Evolutionary conservation across 352 stramenopile genomes (phyloP), one percentile per base, ranked within the genome.

Genomic region (Pythium aquatile): DNA sequence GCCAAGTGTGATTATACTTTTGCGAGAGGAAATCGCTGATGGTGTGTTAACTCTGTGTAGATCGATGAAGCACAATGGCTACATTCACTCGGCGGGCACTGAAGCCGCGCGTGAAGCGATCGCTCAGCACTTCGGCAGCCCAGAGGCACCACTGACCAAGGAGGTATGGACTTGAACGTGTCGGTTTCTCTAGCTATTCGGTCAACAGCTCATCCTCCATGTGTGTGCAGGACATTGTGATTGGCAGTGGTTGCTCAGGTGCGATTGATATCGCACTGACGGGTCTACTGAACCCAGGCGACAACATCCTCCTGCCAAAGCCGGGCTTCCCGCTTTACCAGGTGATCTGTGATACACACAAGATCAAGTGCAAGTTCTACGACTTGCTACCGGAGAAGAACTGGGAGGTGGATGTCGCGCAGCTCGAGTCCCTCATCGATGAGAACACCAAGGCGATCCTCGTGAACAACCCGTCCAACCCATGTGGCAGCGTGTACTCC

Each of bases 251-350:
- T 9, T 97, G 91, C 65, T 98, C 91, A 0, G 95, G 95, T 32
- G 94, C 95, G 3, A 81, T 99, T 32, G 94, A 99, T 55, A 88
- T 99, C 61, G 89, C 87, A 8, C 71, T 99, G 2, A 93, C 81
- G 24, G 91, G 87, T 20, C 65, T 99, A 4, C 33, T 97, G 44
- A 94, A 98, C 73, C 76, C 89, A 26, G 71, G 91, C 32, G 87
- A 97, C 63, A 97, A 97, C 63, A 83, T 99, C 11, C 70, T 99
- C 28, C 79, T 99, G 8, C 96, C 97, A 0, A 85, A 92, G 60
- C 97, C 97, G 7, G 93, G 90, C 8, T 99, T 99, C 78, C 88
- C 95, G 33, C 64, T 99, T 5, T 99, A 99, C 74, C 83, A 98
- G 74, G 93, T 98, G 13, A 95, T 99, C 61, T 94, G 90, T 10